These are phyloP conservation scores for Periconia digitata DNA, from an alignment of 2,329 filamentous ascomycete species.

Conservation along the genomic window DNA sequence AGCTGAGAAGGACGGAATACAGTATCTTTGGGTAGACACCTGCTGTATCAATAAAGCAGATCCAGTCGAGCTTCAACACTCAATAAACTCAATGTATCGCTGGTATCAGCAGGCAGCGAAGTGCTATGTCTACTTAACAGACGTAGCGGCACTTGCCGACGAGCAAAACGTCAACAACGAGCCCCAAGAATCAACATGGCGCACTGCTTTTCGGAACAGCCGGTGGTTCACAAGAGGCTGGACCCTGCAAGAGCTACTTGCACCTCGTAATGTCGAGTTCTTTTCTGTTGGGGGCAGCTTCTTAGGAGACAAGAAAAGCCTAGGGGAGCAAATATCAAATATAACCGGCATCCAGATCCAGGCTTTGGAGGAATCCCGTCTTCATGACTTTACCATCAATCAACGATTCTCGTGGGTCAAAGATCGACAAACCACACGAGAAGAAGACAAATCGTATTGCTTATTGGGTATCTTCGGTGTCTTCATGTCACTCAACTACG, in stretches of 20 bases:
- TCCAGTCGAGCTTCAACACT: background rate
- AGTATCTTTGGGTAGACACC: background rate
- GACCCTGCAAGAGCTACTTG: constrained; percentile 11
- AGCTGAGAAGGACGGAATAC: too few relatives aligned
- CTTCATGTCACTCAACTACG: constrained; percentile 1
- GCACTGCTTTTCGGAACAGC: background rate
- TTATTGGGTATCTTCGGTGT: constrained; percentile 15
- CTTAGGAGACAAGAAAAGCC: constrained; percentile 8
- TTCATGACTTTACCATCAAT: constrained; percentile 8
- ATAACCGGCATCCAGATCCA: constrained; percentile 7
- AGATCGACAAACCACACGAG: constrained; percentile 11
- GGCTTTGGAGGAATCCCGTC: background rate
- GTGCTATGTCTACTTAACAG: background rate
- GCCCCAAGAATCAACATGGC: background rate
- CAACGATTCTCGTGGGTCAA: constrained; percentile 11
- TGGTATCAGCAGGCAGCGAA: background rate
- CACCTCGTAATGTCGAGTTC: constrained; percentile 12
- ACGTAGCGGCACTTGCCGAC: background rate
- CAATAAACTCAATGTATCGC: background rate
- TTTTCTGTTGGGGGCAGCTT: constrained; percentile 8
- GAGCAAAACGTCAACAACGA: background rate
- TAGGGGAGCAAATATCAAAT: constrained; percentile 6
- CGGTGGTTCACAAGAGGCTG: constrained; percentile 3
- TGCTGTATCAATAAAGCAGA: background rate
- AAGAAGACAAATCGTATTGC: constrained; percentile 17